phyloP scores from a whole-genome alignment of 2,329 filamentous ascomycete species.

The Mycocentrospora acerina region DNA sequence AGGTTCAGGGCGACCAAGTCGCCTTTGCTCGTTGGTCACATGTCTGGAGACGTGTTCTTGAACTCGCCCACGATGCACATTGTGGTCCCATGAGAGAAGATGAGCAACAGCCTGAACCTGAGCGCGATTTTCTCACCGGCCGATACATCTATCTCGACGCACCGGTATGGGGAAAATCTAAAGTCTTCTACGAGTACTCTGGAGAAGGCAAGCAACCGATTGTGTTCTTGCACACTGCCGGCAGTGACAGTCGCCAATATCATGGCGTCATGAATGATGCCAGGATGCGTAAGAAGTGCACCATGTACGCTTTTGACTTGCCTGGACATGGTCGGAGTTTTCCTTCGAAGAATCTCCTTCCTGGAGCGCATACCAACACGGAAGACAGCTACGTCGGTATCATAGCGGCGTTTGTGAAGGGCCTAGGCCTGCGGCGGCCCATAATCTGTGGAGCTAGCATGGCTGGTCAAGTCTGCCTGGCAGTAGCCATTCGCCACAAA shows the following conservation, averaged over 20 bases:
- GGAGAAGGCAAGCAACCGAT: conserved; percentile 52
- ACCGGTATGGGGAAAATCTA: conserved; percentile 52
- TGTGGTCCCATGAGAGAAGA: conserved; percentile 48
- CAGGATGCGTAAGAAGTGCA: conserved; percentile 50
- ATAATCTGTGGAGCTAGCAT: conserved; percentile 55
- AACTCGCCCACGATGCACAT: conserved; percentile 51
- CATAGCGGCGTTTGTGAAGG: conserved; percentile 49
- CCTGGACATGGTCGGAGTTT: conserved; percentile 54
- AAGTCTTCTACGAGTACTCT: conserved; percentile 53
- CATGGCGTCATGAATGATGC: conserved; percentile 55
- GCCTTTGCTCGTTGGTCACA: conserved; percentile 50
- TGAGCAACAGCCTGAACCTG: conserved; percentile 38
- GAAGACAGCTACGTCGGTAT: conserved; percentile 51
- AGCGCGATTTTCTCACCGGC: conserved; percentile 50
- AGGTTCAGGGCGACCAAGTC: conserved; percentile 49
- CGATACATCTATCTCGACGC: conserved; percentile 50
- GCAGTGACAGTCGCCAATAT: conserved; percentile 52
- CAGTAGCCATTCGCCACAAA: conserved; percentile 49
- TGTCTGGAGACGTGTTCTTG: conserved; percentile 52
- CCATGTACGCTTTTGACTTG: conserved; percentile 54
- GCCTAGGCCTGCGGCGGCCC: conserved; percentile 47
- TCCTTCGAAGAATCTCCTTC: conserved; percentile 44
- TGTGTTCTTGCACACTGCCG: conserved; percentile 49
- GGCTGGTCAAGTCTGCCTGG: conserved; percentile 53
- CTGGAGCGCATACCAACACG: conserved; percentile 51